These are phyloP conservation scores for Rubia peregrina DNA, from an alignment of 305 asterid species.

Conservation along the genomic window DNA sequence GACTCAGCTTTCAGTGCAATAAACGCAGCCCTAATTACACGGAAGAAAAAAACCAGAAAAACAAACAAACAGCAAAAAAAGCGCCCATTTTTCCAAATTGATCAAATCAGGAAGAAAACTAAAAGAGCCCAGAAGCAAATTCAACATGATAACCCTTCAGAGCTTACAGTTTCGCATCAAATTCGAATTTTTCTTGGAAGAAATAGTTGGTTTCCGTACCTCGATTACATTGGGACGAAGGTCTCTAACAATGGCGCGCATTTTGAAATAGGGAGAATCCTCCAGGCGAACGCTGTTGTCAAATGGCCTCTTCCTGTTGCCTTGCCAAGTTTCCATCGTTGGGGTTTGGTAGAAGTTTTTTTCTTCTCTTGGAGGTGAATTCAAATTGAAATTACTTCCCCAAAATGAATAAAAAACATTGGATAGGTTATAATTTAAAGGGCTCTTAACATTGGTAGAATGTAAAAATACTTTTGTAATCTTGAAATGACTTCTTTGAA, in stretches of 20 bases:
- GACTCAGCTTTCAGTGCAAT: not conserved
- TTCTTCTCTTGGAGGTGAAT: not conserved
- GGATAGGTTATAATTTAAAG: no score
- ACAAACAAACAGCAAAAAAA: not conserved
- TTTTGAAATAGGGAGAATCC: conserved; percentile 56
- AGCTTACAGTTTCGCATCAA: not conserved
- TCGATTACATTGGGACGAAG: conserved; percentile 76
- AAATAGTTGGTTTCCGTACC: conserved; percentile 25
- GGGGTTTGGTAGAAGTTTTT: not conserved
- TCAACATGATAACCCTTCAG: not conserved
- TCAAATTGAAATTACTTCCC: not conserved
- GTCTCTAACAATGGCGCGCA: conserved; percentile 53
- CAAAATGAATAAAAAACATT: no score
- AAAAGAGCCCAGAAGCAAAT: not conserved
- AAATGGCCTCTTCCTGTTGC: conserved; percentile 56
- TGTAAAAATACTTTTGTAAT: no score
- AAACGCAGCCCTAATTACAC: not conserved
- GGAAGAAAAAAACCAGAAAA: not conserved
- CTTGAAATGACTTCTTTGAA: no score
- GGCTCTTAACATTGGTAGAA: no score
- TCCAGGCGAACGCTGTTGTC: conserved; percentile 30
- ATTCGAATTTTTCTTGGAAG: not conserved
- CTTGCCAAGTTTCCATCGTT: conserved; percentile 1
- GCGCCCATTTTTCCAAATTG: not conserved
- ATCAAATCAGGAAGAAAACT: not conserved